Conservation (phyloP, 2,329 filamentous ascomycete genomes). For the Phialophora expanda region DNA sequence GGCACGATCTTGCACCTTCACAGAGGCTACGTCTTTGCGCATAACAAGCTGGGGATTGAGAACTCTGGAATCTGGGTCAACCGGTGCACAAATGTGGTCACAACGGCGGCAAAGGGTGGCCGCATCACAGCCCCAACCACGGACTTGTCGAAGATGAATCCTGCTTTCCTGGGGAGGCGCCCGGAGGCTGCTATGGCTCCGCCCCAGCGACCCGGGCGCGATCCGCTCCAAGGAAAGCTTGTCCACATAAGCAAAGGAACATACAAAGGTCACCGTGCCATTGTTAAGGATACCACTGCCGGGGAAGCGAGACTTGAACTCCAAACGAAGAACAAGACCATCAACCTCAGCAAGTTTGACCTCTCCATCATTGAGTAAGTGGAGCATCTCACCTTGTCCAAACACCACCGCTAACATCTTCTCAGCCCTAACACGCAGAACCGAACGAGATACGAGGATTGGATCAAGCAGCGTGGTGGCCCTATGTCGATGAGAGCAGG, state of each 20-base stretch:
- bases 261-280: constrained; percentile 90
- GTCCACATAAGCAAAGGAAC: constrained; percentile 85
- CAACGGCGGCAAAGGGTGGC: constrained; percentile 91
- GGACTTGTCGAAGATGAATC: constrained; percentile 90
- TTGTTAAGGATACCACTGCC: constrained; percentile 93
- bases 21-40: constrained; percentile 87
- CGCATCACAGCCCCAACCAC: constrained; percentile 70
- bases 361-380: constrained; percentile 83
- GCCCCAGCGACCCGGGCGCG: constrained; percentile 74
- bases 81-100: constrained; percentile 81
- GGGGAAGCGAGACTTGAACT: constrained; percentile 85
- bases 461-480: constrained; percentile 36
- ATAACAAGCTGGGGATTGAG: constrained; percentile 77
- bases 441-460: constrained; percentile 38
- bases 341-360: constrained; percentile 80
- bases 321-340: constrained; percentile 90
- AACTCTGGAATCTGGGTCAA: constrained; percentile 91
- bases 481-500: constrained; percentile 34
- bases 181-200: constrained; percentile 66
- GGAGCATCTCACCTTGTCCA: constrained; percentile 10
- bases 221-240: constrained; percentile 86
- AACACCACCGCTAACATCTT: constrained; percentile 34
- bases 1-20: constrained; percentile 94
- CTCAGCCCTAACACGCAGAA: constrained; percentile 33
- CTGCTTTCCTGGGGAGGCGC: constrained; percentile 62